These are phyloP conservation scores for Pichia sp. DNA, from an alignment of 1,139 yeast species.

Conservation along the genomic window DNA sequence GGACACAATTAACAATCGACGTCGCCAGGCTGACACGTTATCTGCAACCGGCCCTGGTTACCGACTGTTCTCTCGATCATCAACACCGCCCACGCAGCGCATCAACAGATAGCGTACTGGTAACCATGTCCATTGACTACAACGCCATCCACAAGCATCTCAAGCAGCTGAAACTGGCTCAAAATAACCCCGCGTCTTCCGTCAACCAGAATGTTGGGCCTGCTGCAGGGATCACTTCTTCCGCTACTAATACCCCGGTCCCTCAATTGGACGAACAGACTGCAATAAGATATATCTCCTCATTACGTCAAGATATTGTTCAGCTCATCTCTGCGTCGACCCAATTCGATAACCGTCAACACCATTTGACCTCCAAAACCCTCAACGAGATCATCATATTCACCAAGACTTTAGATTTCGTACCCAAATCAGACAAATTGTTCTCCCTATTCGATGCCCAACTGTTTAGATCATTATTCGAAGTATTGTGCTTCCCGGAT, in stretches of 20 bases:
- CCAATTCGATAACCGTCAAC: neutral
- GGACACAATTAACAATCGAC: no score
- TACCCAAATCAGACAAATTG: constrained; percentile 37
- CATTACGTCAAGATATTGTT: constrained; percentile 8
- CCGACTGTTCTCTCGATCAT: no score
- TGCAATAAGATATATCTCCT: constrained; percentile 14
- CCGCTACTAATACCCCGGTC: no score
- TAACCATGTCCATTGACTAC: constrained; percentile 15
- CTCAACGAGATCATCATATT: constrained; percentile 46
- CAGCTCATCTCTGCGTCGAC: neutral
- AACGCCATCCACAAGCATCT: constrained; percentile 19
- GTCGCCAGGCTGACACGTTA: no score
- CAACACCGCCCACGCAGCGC: no score
- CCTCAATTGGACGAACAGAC: constrained; percentile 18
- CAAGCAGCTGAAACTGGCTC: constrained; percentile 18
- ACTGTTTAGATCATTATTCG: constrained; percentile 33
- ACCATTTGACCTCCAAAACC: constrained; percentile 1
- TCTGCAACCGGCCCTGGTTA: no score
- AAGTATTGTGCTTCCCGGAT: constrained; percentile 4
- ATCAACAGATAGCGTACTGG: no score
- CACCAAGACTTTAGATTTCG: constrained; percentile 44
- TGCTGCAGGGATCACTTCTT: no score
- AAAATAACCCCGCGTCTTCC: neutral
- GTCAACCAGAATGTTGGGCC: no score
- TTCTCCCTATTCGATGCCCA: constrained; percentile 34